Conservation (phyloP, 768 basidiomycete genomes). For the Termitomyces sp. region DNA sequence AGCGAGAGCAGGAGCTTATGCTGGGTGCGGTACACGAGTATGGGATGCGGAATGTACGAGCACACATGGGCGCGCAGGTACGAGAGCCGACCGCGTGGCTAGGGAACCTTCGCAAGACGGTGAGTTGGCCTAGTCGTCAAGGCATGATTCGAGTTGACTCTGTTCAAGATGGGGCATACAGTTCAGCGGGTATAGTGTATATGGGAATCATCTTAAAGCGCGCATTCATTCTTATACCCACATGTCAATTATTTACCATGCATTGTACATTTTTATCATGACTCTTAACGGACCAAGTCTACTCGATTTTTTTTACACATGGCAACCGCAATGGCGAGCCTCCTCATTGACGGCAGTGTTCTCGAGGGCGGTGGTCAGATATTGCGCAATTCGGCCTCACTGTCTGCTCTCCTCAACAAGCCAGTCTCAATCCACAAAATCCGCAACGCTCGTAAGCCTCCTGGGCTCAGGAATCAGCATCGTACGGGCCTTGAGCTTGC, state of each 20-base stretch:
- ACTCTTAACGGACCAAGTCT: background rate
- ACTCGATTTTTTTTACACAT: background rate
- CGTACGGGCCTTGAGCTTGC: slow-evolving; percentile 66
- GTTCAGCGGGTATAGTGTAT: slow-evolving; percentile 13
- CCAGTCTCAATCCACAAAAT: slow-evolving; percentile 60
- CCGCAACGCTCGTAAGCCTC: slow-evolving; percentile 50
- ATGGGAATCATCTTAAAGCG: background rate
- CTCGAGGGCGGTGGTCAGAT: slow-evolving; percentile 71
- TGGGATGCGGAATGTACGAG: slow-evolving; percentile 61
- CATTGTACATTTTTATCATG: slow-evolving; percentile 9
- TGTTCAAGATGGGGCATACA: slow-evolving; percentile 13
- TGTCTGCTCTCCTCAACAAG: slow-evolving; percentile 62
- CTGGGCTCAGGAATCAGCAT: slow-evolving; percentile 73
- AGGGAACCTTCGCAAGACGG: slow-evolving; percentile 56
- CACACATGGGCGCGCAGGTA: slow-evolving; percentile 49
- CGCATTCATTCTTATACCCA: slow-evolving; percentile 3
- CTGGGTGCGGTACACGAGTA: slow-evolving; percentile 67
- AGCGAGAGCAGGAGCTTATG: slow-evolving; percentile 80
- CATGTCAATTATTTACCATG: slow-evolving; percentile 7
- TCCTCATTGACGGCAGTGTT: slow-evolving; percentile 42
- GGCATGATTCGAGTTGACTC: background rate
- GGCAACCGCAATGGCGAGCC: slow-evolving; percentile 18
- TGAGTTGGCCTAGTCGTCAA: slow-evolving; percentile 17
- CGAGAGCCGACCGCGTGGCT: slow-evolving; percentile 66
- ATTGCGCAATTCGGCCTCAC: slow-evolving; percentile 61